These are phyloP conservation scores for Ambrosiella xylebori DNA, from an alignment of 2,329 filamentous ascomycete species.

Conservation along the genomic window DNA sequence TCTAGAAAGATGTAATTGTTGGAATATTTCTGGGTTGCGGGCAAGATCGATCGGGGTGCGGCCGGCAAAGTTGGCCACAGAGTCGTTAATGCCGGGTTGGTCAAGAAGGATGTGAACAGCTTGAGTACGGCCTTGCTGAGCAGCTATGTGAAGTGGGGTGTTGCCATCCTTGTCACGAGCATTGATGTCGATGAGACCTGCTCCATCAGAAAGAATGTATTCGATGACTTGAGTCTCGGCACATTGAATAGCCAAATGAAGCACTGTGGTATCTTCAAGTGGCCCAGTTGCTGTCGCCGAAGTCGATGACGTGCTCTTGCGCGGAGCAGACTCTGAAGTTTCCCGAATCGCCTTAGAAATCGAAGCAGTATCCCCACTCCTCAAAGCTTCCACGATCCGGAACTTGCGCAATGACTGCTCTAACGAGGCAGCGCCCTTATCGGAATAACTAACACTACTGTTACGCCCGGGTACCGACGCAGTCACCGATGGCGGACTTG, in stretches of 20 bases:
- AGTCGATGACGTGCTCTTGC: slow-evolving; percentile 40
- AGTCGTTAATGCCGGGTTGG: slow-evolving; percentile 72
- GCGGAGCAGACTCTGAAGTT: slow-evolving; percentile 32
- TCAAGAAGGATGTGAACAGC: slow-evolving; percentile 74
- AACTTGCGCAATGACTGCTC: slow-evolving; percentile 93
- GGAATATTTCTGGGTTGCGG: slow-evolving; percentile 85
- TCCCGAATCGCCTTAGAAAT: slow-evolving; percentile 77
- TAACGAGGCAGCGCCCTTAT: slow-evolving; percentile 39
- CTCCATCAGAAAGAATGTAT: slow-evolving; percentile 70
- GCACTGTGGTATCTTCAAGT: slow-evolving; percentile 69
- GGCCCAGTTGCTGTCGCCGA: slow-evolving; percentile 24
- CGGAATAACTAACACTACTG: slow-evolving; percentile 16
- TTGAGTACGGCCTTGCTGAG: slow-evolving; percentile 59
- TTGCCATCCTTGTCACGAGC: slow-evolving; percentile 75
- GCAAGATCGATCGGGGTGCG: slow-evolving; percentile 78
- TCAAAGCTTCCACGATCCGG: slow-evolving; percentile 78
- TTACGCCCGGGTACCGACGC: slow-evolving; percentile 14
- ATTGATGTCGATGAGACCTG: slow-evolving; percentile 49
- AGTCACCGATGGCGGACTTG: slow-evolving; percentile 20
- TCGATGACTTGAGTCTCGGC: slow-evolving; percentile 85
- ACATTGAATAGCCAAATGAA: slow-evolving; percentile 90
- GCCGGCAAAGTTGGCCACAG: slow-evolving; percentile 66
- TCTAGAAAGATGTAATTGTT: slow-evolving; percentile 76
- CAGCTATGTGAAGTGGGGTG: slow-evolving; percentile 77
- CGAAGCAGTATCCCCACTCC: slow-evolving; percentile 75